These are phyloP conservation scores for Syncephalis plumigaleata DNA, from an alignment of 371 early-diverging fungal genomes.

Conservation along the genomic window DNA sequence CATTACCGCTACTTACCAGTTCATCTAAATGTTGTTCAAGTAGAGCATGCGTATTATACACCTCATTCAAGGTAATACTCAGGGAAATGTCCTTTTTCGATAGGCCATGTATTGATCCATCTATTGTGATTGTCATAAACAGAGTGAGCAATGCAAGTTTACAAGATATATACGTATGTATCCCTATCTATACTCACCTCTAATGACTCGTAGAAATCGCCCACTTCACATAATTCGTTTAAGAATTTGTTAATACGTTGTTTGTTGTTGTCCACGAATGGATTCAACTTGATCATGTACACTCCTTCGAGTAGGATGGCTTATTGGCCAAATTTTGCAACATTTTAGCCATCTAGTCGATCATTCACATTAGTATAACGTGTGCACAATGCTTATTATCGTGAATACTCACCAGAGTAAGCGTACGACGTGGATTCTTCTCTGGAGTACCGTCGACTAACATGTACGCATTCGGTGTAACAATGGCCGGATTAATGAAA, in stretches of 20 bases:
- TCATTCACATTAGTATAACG: no score
- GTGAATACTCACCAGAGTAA: constrained; percentile 53
- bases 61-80: constrained; percentile 82
- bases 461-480: constrained; percentile 90
- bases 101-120: constrained; percentile 95
- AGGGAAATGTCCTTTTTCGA: constrained; percentile 80
- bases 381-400: neutral
- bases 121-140: no score
- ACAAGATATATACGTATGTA: no score
- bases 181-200: constrained; percentile 34
- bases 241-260: constrained; percentile 70
- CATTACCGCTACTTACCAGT: constrained; percentile 18
- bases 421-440: constrained; percentile 63
- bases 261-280: constrained; percentile 79
- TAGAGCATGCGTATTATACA: constrained; percentile 76
- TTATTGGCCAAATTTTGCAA: constrained; percentile 87
- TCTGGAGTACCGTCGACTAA: constrained; percentile 67
- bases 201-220: constrained; percentile 84
- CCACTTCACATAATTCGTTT: constrained; percentile 82
- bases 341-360: constrained; percentile 60
- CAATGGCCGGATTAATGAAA: constrained; percentile 94
- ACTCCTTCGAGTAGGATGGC: constrained; percentile 83
- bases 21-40: constrained; percentile 64
- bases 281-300: constrained; percentile 78
- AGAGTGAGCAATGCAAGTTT: no score